These are phyloP conservation scores for Tripterygium wilfordii DNA, from an alignment of 177 flowering plant genomes.

Conservation along the genomic window DNA sequence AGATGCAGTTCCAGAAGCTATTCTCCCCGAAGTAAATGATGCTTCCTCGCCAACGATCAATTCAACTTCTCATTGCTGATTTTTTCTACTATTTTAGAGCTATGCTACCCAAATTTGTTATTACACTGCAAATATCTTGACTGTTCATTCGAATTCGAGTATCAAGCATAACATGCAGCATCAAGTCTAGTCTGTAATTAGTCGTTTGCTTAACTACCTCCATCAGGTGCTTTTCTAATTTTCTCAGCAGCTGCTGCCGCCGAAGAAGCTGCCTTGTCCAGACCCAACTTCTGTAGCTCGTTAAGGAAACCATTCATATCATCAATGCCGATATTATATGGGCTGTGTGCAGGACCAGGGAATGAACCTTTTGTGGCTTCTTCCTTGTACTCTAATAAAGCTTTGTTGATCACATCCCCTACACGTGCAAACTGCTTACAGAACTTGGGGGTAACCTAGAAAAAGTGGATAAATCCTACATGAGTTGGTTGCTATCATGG, in stretches of 20 bases:
- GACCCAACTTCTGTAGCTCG: slow-evolving; percentile 64
- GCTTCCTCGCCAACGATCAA: too few species aligned
- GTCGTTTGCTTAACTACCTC: slow-evolving; percentile 2
- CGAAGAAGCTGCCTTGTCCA: slow-evolving; percentile 72
- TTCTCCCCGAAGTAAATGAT: too few species aligned
- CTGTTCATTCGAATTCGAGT: neutral
- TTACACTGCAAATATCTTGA: too few species aligned
- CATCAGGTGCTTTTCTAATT: slow-evolving; percentile 12
- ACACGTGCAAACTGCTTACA: slow-evolving; percentile 79
- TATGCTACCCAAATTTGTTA: too few species aligned
- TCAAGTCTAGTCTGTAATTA: neutral
- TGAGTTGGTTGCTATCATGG: too few species aligned
- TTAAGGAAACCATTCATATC: slow-evolving; percentile 50
- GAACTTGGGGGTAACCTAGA: slow-evolving; percentile 98
- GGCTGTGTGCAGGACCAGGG: slow-evolving; percentile 72
- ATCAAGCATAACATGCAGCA: neutral
- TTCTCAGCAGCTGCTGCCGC: slow-evolving; percentile 70
- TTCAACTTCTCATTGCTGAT: too few species aligned
- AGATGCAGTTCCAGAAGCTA: too few species aligned
- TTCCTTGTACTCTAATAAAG: slow-evolving; percentile 75
- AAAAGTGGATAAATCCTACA: neutral
- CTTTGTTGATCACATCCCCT: slow-evolving; percentile 80
- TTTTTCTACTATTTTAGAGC: too few species aligned
- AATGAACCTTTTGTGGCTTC: slow-evolving; percentile 76
- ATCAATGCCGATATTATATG: slow-evolving; percentile 54